phyloP scores from a whole-genome alignment of 352 stramenopile species.

The Globisporangium irregulare region DNA sequence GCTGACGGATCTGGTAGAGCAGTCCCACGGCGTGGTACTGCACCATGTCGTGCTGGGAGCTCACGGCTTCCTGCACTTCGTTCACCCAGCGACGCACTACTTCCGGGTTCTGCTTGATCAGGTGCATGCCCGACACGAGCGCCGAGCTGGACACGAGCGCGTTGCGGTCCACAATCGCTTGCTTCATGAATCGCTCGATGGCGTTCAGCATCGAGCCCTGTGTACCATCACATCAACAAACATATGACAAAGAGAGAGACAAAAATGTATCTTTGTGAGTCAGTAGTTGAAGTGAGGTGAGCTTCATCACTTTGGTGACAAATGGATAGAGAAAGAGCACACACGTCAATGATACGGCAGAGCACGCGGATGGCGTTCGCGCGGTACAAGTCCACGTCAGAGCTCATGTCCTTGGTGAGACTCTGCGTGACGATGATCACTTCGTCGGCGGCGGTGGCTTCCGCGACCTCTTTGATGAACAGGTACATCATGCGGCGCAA shows the following conservation, averaged over 20 bases:
- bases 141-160: conserved; percentile 95
- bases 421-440: conserved; percentile 99
- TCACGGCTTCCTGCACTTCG: conserved; percentile 96
- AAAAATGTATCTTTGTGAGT: background rate
- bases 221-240: background rate
- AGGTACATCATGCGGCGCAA: conserved; percentile 99
- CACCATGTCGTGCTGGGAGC: conserved; percentile 97
- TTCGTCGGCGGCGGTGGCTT: conserved; percentile 88
- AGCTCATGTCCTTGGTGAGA: conserved; percentile 99
- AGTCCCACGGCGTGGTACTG: conserved; percentile 98
- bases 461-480: conserved; percentile 98
- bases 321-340: conserved; percentile 9
- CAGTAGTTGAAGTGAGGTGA: conserved; percentile 1
- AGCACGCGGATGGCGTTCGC: conserved; percentile 99
- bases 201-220: conserved; percentile 86
- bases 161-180: conserved; percentile 99
- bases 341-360: conserved; percentile 92
- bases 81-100: conserved; percentile 95
- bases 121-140: conserved; percentile 94
- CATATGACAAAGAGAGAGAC: background rate
- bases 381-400: conserved; percentile 95
- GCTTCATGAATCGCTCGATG: conserved; percentile 98
- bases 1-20: conserved; percentile 98
- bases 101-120: conserved; percentile 93
- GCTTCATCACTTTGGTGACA: background rate